A percentile compares a stretch with the other conserved stretches of the same genome.
Conservation (phyloP, 805 yeast species). For the Pichia heedii region DNA sequence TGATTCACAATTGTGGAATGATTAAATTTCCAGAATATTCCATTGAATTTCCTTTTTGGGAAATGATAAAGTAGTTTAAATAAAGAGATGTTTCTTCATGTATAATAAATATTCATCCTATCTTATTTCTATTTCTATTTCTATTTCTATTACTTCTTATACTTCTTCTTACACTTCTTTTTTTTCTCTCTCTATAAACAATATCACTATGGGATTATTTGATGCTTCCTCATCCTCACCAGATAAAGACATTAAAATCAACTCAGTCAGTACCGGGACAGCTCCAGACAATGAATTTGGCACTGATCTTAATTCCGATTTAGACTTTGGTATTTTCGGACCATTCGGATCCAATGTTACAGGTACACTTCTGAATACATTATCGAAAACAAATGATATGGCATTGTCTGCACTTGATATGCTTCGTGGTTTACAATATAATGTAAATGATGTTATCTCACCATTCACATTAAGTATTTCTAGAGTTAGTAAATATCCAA, state of each 20-base stretch:
- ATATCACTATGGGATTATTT: slow-evolving; percentile 7
- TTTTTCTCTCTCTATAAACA: background rate
- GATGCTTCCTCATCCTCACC: slow-evolving; percentile 4
- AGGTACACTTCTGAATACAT: slow-evolving; percentile 2
- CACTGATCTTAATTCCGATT: background rate
- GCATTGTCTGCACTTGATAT: slow-evolving; percentile 8
- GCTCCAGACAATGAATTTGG: background rate
- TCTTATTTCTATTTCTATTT: too few species aligned
- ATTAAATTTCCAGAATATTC: background rate
- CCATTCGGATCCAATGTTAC: background rate
- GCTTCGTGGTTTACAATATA: slow-evolving; percentile 3
- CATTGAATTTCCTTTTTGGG: background rate
- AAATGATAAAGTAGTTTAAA: background rate
- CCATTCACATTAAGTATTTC: background rate
- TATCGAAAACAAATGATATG: slow-evolving; percentile 13
- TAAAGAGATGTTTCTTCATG: background rate
- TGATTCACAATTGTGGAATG: too few species aligned
- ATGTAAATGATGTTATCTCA: background rate
- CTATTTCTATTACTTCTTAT: too few species aligned
- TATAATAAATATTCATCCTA: too few species aligned
- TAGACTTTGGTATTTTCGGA: background rate
- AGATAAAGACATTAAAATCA: slow-evolving; percentile 1
- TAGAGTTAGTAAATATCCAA: slow-evolving; percentile 6
- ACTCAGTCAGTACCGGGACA: background rate
- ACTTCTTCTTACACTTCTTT: too few species aligned